A percentile compares a stretch with the other conserved stretches of the same genome.
These are phyloP conservation scores for Colletotrichum sp. DNA, from an alignment of 2,329 filamentous ascomycete species.

Conservation along the genomic window DNA sequence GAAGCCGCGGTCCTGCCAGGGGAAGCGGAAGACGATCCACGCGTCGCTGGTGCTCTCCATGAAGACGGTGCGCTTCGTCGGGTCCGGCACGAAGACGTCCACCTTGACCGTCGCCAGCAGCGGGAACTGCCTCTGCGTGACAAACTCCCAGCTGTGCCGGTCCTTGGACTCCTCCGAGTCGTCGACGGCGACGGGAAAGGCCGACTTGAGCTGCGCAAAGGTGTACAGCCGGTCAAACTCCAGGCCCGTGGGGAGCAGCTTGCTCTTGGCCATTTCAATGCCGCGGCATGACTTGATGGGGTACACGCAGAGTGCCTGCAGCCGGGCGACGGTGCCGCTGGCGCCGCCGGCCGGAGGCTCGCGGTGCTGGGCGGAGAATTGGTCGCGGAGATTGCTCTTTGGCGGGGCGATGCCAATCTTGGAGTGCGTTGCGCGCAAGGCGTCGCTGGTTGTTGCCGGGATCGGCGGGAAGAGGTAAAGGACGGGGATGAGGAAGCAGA, in stretches of 20 bases:
- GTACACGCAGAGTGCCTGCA: conserved; percentile 77
- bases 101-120: conserved; percentile 73
- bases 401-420: conserved; percentile 46
- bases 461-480: conserved; percentile 61
- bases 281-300: conserved; percentile 84
- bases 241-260: conserved; percentile 72
- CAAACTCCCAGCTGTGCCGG: conserved; percentile 68
- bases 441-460: conserved; percentile 57
- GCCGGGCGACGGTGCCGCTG: conserved; percentile 19
- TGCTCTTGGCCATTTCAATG: conserved; percentile 71
- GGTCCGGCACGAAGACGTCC: conserved; percentile 74
- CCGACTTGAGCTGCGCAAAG: conserved; percentile 71
- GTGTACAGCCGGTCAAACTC: conserved; percentile 84
- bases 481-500: conserved; percentile 59
- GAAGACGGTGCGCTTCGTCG: conserved; percentile 53
- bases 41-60: conserved; percentile 49
- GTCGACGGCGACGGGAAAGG: conserved; percentile 46
- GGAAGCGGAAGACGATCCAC: conserved; percentile 72
- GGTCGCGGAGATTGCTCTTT: conserved; percentile 41
- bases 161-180: conserved; percentile 40
- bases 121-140: conserved; percentile 74
- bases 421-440: conserved; percentile 59
- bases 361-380: conserved; percentile 17
- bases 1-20: conserved; percentile 58
- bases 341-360: conserved; percentile 11